Evolutionary conservation across 2,329 filamentous ascomycete species (phyloP), one percentile per base, ranked within the genome.

Genomic region (Stagonosporopsis chrysanthemi): DNA sequence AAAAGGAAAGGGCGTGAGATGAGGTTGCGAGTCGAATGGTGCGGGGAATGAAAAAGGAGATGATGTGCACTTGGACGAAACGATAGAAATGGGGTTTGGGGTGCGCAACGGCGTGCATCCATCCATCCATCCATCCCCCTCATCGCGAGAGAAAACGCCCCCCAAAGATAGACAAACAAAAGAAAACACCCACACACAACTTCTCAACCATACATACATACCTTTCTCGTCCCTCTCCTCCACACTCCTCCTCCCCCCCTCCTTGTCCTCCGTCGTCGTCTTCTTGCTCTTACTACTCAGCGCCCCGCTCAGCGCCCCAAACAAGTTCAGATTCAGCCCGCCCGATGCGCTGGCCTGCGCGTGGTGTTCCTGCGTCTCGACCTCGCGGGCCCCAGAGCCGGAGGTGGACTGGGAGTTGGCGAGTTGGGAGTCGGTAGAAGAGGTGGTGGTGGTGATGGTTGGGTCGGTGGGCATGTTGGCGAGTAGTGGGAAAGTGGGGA

Each of bases 271-370:
- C 35, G 71, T 66, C 5, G 72, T 75, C 0, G 68, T 72, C 43
- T 76, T 75, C 43, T 66, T 72, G 7, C 58, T 62, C 46, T 65
- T 67, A 7, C 70, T 73, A 17, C 54, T 61, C 19, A 76, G 64
- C 24, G 68, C 70, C 60, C 73, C 73, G 15, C 64, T 68, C 8
- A 76, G 68, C 42, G 74, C 72, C 56, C 69, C 73, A 53, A 75
- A 66, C 58, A 77, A 52, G 56, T 76, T 76, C 43, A 77, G 63
- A 52, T 73, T 77, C 44, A 77, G 65, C 9, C 73, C 73, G 2
- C 71, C 73, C 64, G 74, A 45, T 19, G 74, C 74, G 35, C 66
- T 72, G 0, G 73, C 74, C 29, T 64, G 69, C 0, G 71, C 67
- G 31, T 70, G 59, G 31, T 72, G 67, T 55, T 76, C 72, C 8